phyloP scores from a whole-genome alignment of 805 yeast genomes.

The Metschnikowia gelsemii region DNA sequence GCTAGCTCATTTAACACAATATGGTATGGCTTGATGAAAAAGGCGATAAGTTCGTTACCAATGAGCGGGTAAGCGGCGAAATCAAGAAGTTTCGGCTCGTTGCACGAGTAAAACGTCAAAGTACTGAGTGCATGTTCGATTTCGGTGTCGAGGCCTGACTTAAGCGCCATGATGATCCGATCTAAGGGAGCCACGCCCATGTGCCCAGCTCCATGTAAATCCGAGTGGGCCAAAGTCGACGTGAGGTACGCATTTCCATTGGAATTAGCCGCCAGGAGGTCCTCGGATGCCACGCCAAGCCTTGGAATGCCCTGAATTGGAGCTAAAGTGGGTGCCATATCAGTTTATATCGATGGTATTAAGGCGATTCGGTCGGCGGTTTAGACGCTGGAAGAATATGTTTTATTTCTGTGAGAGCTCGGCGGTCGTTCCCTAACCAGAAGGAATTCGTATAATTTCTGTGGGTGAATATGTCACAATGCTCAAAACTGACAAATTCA shows the following conservation, averaged over 20 bases:
- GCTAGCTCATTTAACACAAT: too few relatives aligned
- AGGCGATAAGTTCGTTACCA: slow-evolving; percentile 41
- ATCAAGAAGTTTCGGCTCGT: slow-evolving; percentile 48
- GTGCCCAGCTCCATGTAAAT: slow-evolving; percentile 28
- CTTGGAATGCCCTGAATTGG: slow-evolving; percentile 21
- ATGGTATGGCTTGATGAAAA: slow-evolving; percentile 37
- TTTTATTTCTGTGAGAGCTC: background rate
- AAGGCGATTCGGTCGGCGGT: background rate
- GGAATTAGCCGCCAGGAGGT: slow-evolving; percentile 4
- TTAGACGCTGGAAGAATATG: background rate
- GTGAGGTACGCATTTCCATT: slow-evolving; percentile 19
- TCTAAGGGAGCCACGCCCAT: slow-evolving; percentile 63
- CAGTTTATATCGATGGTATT: too few relatives aligned
- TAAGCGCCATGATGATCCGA: slow-evolving; percentile 69
- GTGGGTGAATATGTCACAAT: too few relatives aligned
- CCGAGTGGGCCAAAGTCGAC: slow-evolving; percentile 13
- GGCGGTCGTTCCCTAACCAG: too few relatives aligned
- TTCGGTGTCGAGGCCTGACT: slow-evolving; percentile 63
- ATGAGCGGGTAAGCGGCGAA: slow-evolving; percentile 45
- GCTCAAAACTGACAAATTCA: too few relatives aligned
- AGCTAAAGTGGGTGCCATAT: slow-evolving; percentile 18
- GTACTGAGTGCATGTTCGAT: slow-evolving; percentile 69
- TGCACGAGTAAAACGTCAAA: slow-evolving; percentile 48
- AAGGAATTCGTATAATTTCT: too few relatives aligned
- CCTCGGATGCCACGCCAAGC: slow-evolving; percentile 13